Percentiles rank a stretch among this genome's conserved stretches.
Conservation (phyloP, 805 yeast genomes). For the Hanseniaspora guilliermondii region DNA sequence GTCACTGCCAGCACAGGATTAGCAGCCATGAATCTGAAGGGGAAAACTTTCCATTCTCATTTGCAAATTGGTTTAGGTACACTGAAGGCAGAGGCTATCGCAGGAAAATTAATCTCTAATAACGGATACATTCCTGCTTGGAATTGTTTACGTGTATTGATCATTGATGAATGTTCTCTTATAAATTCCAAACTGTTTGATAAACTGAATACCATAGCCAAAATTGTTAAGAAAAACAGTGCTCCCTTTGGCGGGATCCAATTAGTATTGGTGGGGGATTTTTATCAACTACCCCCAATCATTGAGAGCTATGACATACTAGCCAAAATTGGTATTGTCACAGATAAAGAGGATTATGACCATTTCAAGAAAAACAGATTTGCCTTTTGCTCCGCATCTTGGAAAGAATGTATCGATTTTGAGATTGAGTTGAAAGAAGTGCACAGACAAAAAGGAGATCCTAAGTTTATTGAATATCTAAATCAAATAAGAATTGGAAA, state of each 20-base stretch:
- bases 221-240: conserved; percentile 35
- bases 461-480: conserved; percentile 56
- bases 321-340: background rate
- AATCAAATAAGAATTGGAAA: conserved; percentile 60
- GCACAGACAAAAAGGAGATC: conserved; percentile 67
- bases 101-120: conserved; percentile 38
- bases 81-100: conserved; percentile 36
- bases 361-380: conserved; percentile 30
- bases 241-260: conserved; percentile 92
- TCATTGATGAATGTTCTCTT: conserved; percentile 93
- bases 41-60: conserved; percentile 73
- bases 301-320: conserved; percentile 23
- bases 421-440: conserved; percentile 52
- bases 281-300: conserved; percentile 83
- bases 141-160: conserved; percentile 54
- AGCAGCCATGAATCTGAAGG: conserved; percentile 91
- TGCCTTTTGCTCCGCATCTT: conserved; percentile 53
- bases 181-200: conserved; percentile 67
- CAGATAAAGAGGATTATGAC: background rate
- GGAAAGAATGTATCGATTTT: conserved; percentile 46
- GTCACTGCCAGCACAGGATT: conserved; percentile 93
- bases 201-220: conserved; percentile 61
- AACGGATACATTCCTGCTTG: conserved; percentile 41
- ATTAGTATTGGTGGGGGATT: conserved; percentile 80
- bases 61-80: conserved; percentile 76